These are phyloP conservation scores for Chenopodium berlandieri DNA, from an alignment of 148 eudicot species.

Conservation along the genomic window DNA sequence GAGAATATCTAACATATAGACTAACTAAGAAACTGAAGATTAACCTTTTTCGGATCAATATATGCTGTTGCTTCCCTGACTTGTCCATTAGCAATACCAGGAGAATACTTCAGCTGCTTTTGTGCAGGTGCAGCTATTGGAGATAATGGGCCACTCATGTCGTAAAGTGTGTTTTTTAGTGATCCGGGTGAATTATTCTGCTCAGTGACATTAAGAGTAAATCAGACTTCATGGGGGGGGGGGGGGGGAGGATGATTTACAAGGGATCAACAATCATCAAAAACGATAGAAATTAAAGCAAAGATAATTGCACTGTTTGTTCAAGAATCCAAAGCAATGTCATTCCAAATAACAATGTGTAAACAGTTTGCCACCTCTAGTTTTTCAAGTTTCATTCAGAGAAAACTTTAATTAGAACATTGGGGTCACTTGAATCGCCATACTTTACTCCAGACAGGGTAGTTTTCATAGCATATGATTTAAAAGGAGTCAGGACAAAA, in stretches of 20 bases:
- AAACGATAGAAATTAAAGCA: background rate
- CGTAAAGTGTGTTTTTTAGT: conserved; percentile 64
- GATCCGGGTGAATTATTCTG: conserved; percentile 66
- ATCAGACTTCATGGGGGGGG: background rate
- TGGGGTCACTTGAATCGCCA: background rate
- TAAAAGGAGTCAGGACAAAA: background rate
- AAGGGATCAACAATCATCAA: background rate
- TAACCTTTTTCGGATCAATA: conserved; percentile 80
- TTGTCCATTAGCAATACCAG: conserved; percentile 84
- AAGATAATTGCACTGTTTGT: background rate
- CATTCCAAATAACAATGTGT: background rate
- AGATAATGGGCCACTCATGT: conserved; percentile 67
- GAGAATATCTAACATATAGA: background rate
- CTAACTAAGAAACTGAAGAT: conserved; percentile 2
- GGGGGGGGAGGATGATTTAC: background rate
- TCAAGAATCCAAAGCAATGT: background rate
- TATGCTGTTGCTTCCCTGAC: conserved; percentile 74
- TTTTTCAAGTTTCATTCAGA: background rate
- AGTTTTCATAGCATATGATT: background rate
- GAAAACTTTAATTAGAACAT: too few relatives aligned
- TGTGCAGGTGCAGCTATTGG: conserved; percentile 84
- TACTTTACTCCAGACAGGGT: background rate
- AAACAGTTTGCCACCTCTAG: background rate
- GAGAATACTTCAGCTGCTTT: conserved; percentile 90
- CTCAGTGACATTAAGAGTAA: background rate